Evolutionary conservation across 768 basidiomycete species (phyloP).

Genomic region (Wakefieldia striispora): DNA sequence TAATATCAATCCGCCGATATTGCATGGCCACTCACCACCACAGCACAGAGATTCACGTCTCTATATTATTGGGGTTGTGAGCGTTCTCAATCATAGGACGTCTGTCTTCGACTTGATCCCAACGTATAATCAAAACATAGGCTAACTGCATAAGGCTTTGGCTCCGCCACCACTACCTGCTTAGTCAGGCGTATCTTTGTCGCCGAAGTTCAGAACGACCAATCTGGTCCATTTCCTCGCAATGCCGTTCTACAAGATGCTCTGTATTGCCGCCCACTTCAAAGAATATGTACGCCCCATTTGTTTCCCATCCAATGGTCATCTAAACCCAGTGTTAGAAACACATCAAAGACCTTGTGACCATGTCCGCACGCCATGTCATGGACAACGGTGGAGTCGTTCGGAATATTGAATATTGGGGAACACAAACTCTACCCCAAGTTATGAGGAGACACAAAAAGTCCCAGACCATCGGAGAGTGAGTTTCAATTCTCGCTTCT

Average conservation of each 20-base stretch:
- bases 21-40: background rate
- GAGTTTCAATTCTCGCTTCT: conserved; percentile 34
- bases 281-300: conserved; percentile 59
- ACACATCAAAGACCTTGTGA: conserved; percentile 74
- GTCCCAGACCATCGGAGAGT: conserved; percentile 70
- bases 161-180: background rate
- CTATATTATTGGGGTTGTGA: too few relatives aligned
- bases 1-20: conserved; percentile 18
- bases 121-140: too few relatives aligned
- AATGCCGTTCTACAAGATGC: conserved; percentile 89
- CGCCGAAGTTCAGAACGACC: background rate
- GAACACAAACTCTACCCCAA: conserved; percentile 70
- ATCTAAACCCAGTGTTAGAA: conserved; percentile 37
- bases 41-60: too few relatives aligned
- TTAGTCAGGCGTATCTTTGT: conserved; percentile 13
- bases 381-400: conserved; percentile 80
- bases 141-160: too few relatives aligned
- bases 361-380: conserved; percentile 66
- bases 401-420: conserved; percentile 73
- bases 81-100: too few relatives aligned
- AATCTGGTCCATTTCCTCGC: background rate
- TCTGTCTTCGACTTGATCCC: too few relatives aligned
- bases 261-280: conserved; percentile 80
- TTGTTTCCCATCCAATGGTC: background rate
- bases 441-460: conserved; percentile 65